Evolutionary conservation across 2,329 filamentous ascomycete species (phyloP), one percentile per base, ranked within the genome.

Genomic region (Alternaria ventricosa): DNA sequence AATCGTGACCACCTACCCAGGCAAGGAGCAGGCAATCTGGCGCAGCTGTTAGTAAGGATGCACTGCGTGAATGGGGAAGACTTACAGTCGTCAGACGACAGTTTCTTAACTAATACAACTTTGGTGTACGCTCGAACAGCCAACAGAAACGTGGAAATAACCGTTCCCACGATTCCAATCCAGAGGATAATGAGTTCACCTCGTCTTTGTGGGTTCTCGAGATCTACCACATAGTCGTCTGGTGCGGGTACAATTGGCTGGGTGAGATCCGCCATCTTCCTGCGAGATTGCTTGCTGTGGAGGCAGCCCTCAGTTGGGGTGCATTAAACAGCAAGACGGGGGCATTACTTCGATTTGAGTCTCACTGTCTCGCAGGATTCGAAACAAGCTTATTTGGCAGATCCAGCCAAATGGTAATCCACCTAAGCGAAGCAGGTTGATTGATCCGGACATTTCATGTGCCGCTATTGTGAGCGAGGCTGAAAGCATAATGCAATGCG

Each of bases 71-170:
- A 54, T 13, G 20, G 36, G 27, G 4, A 41, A 6, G 18, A 54
- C 71, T 18, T 53, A 75, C 73, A 65, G 63, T 76, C 74, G 47
- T 76, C 74, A 27, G 71, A 41, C 13, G 67, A 60, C 23, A 77
- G 45, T 5, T 61, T 68, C 13, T 64, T 63, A 10, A 64, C 65
- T 12, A 76, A 57, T 7, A 69, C 10, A 1, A 64, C 22, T 51
- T 76, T 76, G 3, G 68, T 67, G 56, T 77, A 76, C 11, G 74
- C 51, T 15, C 73, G 65, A 53, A 75, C 66, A 2, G 63, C 33
- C 11, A 76, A 44, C 25, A 76, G 71, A 0, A 71, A 18, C 6
- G 71, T 30, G 1, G 70, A 54, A 5, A 74, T 13, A 22, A 65
- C 36, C 44, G 69, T 68, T 10, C 72, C 72, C 9, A 76, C 60